Evolutionary conservation across 2,329 filamentous ascomycete genomes (phyloP), one percentile per base, ranked within the genome.

Genomic region (Trichoderma sp.): DNA sequence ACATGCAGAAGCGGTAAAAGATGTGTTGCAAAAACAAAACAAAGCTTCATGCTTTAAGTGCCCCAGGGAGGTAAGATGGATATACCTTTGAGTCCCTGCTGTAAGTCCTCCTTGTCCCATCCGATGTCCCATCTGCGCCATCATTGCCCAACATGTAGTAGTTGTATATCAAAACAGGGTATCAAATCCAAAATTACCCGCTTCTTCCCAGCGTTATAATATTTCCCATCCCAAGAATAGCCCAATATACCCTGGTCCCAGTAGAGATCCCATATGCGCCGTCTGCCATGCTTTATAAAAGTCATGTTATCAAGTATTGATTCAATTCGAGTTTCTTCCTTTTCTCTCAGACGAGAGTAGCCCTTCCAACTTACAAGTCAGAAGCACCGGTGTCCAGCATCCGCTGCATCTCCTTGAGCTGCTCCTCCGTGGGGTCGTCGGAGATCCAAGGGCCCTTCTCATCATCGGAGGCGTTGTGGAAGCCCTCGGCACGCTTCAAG

Each of bases 401-500:
- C 76, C 86, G 83, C 78, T 89, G 86, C 86, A 92, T 88, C 79
- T 87, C 84, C 79, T 87, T 84, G 73, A 90, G 79, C 78, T 91
- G 86, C 72, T 89, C 87, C 71, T 87, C 85, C 2, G 86, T 89
- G 4, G 91, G 88, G 78, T 93, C 92, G 74, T 94, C 91, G 0
- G 90, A 90, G 71, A 94, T 82, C 93, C 93, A 97, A 8, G 90
- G 88, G 1, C 95, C 95, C 81, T 94, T 95, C 86, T 98, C 95
- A 76, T 95, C 93, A 1, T 92, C 90, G 0, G 92, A 95, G 6
- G 94, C 92, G 73, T 86, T 87, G 76, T 91, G 90, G 78, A 98
- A 91, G 32, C 92, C 95, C 76, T 97, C 90, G n/a, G 95, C 94
- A 36, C 95, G 89, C 81, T 92, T 92, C 79, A 98, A 82, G 2